Conservation (phyloP, 345 rosid species). For the Gossypium turneri region DNA sequence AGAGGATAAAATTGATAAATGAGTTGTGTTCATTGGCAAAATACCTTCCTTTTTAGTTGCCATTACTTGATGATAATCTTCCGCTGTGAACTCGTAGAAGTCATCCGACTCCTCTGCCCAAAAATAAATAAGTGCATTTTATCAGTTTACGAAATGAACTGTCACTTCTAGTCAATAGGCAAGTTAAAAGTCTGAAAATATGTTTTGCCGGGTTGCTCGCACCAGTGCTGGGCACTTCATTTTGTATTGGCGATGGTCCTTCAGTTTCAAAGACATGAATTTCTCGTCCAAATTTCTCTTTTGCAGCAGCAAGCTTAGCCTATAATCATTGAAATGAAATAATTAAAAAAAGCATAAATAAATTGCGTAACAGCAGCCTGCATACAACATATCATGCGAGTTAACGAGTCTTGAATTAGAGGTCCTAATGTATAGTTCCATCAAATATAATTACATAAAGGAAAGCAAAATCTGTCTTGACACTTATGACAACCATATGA, state of each 20-base stretch:
- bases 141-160: not conserved
- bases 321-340: conserved; percentile 23
- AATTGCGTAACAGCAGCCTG: not conserved
- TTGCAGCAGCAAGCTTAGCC: conserved; percentile 57
- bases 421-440: not conserved
- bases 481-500: not conserved
- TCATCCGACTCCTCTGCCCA: conserved; percentile 72
- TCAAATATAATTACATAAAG: not conserved
- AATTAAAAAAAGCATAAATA: not conserved
- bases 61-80: conserved; percentile 58
- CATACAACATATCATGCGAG: not conserved
- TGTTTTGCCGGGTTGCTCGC: conserved; percentile 14
- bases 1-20: not conserved
- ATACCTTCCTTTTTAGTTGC: conserved; percentile 66
- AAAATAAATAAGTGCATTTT: conserved; percentile 8
- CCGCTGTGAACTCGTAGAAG: conserved; percentile 77
- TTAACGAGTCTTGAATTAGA: not conserved
- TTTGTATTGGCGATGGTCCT: conserved; percentile 31
- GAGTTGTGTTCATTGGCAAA: not conserved
- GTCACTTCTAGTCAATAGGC: not conserved
- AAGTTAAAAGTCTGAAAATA: conserved; percentile 2
- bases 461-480: not conserved
- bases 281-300: conserved; percentile 74
- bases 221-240: conserved; percentile 45
- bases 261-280: conserved; percentile 72